Conservation (phyloP, 148 eudicot species). For the Amaranthus hypochondriacus region DNA sequence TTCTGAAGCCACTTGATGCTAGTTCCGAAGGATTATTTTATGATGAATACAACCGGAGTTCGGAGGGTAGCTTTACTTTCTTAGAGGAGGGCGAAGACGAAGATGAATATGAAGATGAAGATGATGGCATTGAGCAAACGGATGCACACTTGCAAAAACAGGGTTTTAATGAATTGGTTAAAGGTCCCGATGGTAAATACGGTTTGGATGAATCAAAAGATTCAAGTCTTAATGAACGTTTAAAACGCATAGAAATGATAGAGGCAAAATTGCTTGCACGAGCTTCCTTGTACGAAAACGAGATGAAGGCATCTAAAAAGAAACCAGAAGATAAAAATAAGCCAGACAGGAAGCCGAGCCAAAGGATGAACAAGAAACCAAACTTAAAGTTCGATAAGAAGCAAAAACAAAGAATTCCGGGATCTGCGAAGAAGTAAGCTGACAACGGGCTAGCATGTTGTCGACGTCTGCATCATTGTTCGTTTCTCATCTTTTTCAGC, state of each 20-base stretch:
- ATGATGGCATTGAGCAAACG: constrained; percentile 21
- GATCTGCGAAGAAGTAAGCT: constrained; percentile 55
- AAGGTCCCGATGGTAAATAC: constrained; percentile 31
- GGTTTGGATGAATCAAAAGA: constrained; percentile 11
- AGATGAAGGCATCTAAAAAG: constrained; percentile 29
- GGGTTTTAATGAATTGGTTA: constrained; percentile 20
- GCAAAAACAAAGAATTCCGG: constrained; percentile 47
- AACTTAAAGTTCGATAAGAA: constrained; percentile 25
- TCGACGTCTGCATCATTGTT: neutral
- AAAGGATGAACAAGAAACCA: constrained; percentile 12
- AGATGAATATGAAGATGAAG: constrained; percentile 23
- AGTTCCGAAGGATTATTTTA: constrained; percentile 15
- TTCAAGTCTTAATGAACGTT: constrained; percentile 13
- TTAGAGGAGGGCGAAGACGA: constrained; percentile 21
- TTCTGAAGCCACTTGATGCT: constrained; percentile 34
- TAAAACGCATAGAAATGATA: neutral
- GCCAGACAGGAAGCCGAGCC: constrained; percentile 29
- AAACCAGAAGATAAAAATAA: constrained; percentile 35
- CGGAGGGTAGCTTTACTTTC: constrained; percentile 17
- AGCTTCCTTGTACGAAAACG: constrained; percentile 26
- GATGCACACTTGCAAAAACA: constrained; percentile 12
- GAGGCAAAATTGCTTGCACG: constrained; percentile 16
- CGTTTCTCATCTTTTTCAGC: neutral
- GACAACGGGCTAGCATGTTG: neutral
- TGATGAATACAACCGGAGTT: constrained; percentile 10